These are phyloP conservation scores for Leccinum variicolor DNA, from an alignment of 768 basidiomycete species.

Conservation along the genomic window DNA sequence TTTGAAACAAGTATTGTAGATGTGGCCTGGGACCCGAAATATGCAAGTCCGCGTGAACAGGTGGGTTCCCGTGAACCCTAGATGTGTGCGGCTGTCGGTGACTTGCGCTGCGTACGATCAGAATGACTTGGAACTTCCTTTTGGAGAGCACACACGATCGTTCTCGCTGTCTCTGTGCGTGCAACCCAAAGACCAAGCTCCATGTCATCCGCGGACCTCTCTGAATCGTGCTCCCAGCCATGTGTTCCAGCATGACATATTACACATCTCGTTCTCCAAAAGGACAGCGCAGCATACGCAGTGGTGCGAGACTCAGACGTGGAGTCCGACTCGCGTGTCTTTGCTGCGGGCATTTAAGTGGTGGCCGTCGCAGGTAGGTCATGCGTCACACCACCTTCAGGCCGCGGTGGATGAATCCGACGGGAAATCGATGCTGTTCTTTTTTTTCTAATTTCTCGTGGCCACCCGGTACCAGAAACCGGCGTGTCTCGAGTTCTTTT, in stretches of 20 bases:
- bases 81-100: neutral
- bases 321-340: slow-evolving; percentile 4
- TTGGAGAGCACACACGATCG: slow-evolving; percentile 12
- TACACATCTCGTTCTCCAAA: slow-evolving; percentile 10
- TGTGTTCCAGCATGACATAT: slow-evolving; percentile 10
- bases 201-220: slow-evolving; percentile 22
- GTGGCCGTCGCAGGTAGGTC: neutral
- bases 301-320: slow-evolving; percentile 2
- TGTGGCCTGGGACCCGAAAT: slow-evolving; percentile 1
- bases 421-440: slow-evolving; percentile 1
- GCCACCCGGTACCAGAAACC: neutral
- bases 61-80: neutral
- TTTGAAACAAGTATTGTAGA: neutral
- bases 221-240: slow-evolving; percentile 9
- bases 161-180: slow-evolving; percentile 4
- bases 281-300: slow-evolving; percentile 1
- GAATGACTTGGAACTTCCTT: slow-evolving; percentile 5
- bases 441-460: neutral
- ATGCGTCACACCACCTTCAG: slow-evolving; percentile 1
- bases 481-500: neutral
- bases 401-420: slow-evolving; percentile 3
- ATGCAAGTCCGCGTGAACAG: slow-evolving; percentile 6
- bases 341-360: neutral
- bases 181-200: slow-evolving; percentile 16
- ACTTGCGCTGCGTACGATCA: slow-evolving; percentile 5